phyloP scores from a whole-genome alignment of 768 basidiomycete species.

The Amanita rimosa region DNA sequence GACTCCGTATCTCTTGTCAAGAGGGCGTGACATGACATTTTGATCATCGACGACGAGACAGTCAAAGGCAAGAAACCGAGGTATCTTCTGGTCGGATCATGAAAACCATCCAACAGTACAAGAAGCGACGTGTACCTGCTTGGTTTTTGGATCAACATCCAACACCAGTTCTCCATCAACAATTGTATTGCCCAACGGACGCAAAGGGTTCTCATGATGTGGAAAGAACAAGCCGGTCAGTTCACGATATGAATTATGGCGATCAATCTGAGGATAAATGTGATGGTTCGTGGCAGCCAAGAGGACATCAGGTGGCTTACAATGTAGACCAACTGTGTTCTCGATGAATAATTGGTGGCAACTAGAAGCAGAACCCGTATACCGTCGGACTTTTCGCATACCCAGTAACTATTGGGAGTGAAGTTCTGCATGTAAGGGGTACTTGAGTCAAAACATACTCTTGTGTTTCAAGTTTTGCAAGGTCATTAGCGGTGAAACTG shows the following conservation, averaged over 20 bases:
- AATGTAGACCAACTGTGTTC: slow-evolving; percentile 58
- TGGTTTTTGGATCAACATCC: slow-evolving; percentile 73
- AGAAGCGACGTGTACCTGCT: slow-evolving; percentile 38
- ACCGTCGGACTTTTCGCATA: slow-evolving; percentile 98
- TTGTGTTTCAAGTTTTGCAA: slow-evolving; percentile 68
- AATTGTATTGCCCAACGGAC: slow-evolving; percentile 67
- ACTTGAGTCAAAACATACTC: slow-evolving; percentile 50
- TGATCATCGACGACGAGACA: slow-evolving; percentile 79
- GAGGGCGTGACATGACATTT: slow-evolving; percentile 75
- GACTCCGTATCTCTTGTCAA: slow-evolving; percentile 89
- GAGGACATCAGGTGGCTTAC: slow-evolving; percentile 32
- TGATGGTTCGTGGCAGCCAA: background rate
- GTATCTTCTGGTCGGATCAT: slow-evolving; percentile 46
- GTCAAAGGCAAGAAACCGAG: slow-evolving; percentile 85
- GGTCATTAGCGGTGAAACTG: slow-evolving; percentile 64
- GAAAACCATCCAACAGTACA: background rate
- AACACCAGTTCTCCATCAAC: slow-evolving; percentile 92
- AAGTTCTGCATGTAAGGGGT: slow-evolving; percentile 1
- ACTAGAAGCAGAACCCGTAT: slow-evolving; percentile 83
- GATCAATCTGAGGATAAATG: slow-evolving; percentile 65
- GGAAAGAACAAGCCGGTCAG: slow-evolving; percentile 80
- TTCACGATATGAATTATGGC: slow-evolving; percentile 79
- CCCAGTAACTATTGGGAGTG: slow-evolving; percentile 71
- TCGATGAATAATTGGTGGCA: slow-evolving; percentile 38
- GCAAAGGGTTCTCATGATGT: slow-evolving; percentile 62